Percentiles rank a stretch among this genome's conserved stretches.
These are phyloP conservation scores for Emergomyces africanus DNA, from an alignment of 2,329 filamentous ascomycete genomes.

Conservation along the genomic window DNA sequence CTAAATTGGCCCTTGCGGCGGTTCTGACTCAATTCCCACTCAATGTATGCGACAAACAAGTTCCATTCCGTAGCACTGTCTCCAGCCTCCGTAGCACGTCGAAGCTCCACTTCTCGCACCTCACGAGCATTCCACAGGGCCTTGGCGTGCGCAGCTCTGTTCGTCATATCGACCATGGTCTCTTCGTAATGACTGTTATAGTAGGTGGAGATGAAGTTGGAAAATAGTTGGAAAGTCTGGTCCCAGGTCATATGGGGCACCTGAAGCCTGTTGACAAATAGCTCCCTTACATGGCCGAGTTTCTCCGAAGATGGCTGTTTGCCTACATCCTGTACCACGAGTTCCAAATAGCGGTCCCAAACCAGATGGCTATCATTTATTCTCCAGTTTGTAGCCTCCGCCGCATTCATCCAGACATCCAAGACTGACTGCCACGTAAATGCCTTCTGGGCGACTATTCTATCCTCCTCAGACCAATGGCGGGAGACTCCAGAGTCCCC, in stretches of 20 bases:
- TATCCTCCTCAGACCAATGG: constrained; percentile 44
- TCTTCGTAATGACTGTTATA: constrained; percentile 43
- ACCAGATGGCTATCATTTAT: constrained; percentile 49
- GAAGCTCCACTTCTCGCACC: constrained; percentile 41
- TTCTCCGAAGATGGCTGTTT: constrained; percentile 36
- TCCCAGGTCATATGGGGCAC: constrained; percentile 49
- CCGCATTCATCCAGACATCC: constrained; percentile 43
- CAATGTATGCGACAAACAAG: constrained; percentile 56
- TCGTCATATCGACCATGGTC: constrained; percentile 44
- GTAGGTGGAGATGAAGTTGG: constrained; percentile 46
- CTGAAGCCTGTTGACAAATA: constrained; percentile 43
- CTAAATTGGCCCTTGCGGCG: constrained; percentile 43
- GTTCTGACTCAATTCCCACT: constrained; percentile 63
- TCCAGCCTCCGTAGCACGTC: constrained; percentile 37
- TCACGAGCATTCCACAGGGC: constrained; percentile 41
- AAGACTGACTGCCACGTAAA: constrained; percentile 45
- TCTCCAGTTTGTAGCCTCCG: constrained; percentile 45
- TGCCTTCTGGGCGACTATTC: constrained; percentile 43
- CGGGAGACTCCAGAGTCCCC: constrained; percentile 22
- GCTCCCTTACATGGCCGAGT: constrained; percentile 34
- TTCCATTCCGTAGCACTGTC: constrained; percentile 42
- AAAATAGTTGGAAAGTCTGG: constrained; percentile 46
- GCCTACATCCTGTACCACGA: constrained; percentile 41
- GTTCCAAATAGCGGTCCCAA: constrained; percentile 48
- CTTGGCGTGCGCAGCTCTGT: constrained; percentile 41